These are phyloP conservation scores for Oryza nivara DNA, from an alignment of 176 grass and related monocot species.

Conservation along the genomic window DNA sequence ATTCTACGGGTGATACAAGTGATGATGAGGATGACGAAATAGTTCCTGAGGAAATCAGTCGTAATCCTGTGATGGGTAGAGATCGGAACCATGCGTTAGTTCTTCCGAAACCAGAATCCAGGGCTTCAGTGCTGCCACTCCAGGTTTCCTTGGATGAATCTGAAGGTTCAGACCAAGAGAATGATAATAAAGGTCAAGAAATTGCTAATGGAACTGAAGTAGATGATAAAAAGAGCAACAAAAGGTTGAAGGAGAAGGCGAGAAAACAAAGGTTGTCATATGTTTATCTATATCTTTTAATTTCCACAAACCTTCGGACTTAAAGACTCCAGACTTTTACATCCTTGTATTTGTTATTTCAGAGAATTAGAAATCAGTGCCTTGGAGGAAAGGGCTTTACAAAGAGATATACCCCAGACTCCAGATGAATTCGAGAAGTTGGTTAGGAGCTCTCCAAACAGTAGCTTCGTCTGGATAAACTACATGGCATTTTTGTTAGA, in stretches of 20 bases:
- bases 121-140: conserved; percentile 63
- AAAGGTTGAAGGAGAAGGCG: conserved; percentile 66
- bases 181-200: conserved; percentile 40
- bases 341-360: conserved; percentile 29
- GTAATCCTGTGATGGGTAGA: conserved; percentile 22
- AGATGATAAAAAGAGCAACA: conserved; percentile 64
- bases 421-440: conserved; percentile 95
- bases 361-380: conserved; percentile 94
- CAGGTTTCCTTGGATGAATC: conserved; percentile 76
- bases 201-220: conserved; percentile 41
- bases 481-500: conserved; percentile 89
- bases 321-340: conserved; percentile 9
- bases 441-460: conserved; percentile 89
- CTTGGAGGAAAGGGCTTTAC: conserved; percentile 77
- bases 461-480: conserved; percentile 94
- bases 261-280: conserved; percentile 75
- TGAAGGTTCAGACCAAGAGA: conserved; percentile 77
- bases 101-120: conserved; percentile 49
- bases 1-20: conserved; percentile 30
- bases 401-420: conserved; percentile 72
- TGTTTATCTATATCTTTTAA: conserved; percentile 27
- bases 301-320: conserved; percentile 20
- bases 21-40: conserved; percentile 42
- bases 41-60: conserved; percentile 37
- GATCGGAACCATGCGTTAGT: conserved; percentile 40